Evolutionary conservation across 2,329 filamentous ascomycete species (phyloP).

Genomic region (Xylariaceae sp.): DNA sequence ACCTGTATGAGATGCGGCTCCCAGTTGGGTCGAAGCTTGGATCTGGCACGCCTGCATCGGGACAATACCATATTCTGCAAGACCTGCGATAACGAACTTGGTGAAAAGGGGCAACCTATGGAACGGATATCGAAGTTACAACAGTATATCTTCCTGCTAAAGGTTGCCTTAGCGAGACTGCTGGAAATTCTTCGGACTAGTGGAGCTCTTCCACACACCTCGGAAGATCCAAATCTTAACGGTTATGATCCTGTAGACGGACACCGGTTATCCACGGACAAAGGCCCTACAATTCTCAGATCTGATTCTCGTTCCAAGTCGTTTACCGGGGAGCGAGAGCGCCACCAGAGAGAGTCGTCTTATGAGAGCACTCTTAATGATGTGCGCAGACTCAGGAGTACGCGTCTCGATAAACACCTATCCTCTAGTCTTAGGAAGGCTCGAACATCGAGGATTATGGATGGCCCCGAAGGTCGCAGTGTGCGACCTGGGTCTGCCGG

Average conservation of each 20-base stretch:
- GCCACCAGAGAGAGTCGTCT: constrained; percentile 68
- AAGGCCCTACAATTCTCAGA: constrained; percentile 57
- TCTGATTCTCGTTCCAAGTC: constrained; percentile 75
- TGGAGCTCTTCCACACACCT: constrained; percentile 75
- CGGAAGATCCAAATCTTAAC: constrained; percentile 70
- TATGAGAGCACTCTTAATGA: constrained; percentile 97
- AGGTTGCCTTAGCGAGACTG: constrained; percentile 87
- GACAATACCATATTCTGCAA: constrained; percentile 73
- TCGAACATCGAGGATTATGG: constrained; percentile 88
- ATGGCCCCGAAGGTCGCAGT: constrained; percentile 73
- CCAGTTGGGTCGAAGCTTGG: constrained; percentile 69
- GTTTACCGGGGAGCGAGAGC: constrained; percentile 65
- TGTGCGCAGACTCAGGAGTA: constrained; percentile 88
- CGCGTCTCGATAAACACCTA: constrained; percentile 88
- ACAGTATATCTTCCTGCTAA: constrained; percentile 91
- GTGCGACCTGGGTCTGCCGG: constrained; percentile 74
- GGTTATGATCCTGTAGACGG: constrained; percentile 70
- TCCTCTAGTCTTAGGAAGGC: constrained; percentile 92
- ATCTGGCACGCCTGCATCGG: constrained; percentile 72
- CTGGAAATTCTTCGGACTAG: constrained; percentile 84
- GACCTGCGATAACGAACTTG: constrained; percentile 62
- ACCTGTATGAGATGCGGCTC: constrained; percentile 67
- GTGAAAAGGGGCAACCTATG: constrained; percentile 60
- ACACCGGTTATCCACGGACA: constrained; percentile 53
- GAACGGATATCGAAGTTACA: constrained; percentile 81